Evolutionary conservation across 2,329 filamentous ascomycete genomes (phyloP).

Genomic region (Westerdykella sp.): DNA sequence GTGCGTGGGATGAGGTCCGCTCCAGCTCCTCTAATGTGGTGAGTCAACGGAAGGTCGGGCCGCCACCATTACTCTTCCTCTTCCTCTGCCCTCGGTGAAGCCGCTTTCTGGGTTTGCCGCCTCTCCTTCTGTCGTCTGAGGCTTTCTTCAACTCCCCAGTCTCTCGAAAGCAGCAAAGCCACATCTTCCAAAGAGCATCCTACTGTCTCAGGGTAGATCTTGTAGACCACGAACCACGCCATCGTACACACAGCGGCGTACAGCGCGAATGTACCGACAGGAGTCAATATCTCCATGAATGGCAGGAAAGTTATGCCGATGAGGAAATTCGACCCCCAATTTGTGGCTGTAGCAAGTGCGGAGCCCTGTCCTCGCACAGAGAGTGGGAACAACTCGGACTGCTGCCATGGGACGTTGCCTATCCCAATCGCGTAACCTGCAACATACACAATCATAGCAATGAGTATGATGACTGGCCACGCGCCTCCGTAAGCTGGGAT

Average conservation of each 20-base stretch:
- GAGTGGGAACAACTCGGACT: slow-evolving; percentile 81
- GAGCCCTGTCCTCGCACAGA: slow-evolving; percentile 67
- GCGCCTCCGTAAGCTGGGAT: slow-evolving; percentile 6
- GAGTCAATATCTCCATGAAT: slow-evolving; percentile 70
- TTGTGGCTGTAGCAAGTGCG: slow-evolving; percentile 70
- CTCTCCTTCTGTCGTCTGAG: slow-evolving; percentile 15
- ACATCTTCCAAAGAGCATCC: slow-evolving; percentile 78
- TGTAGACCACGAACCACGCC: slow-evolving; percentile 64
- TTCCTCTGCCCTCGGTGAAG: background rate
- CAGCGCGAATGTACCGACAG: slow-evolving; percentile 71
- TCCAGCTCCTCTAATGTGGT: too few relatives aligned
- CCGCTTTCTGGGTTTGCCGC: background rate
- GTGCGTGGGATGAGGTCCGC: too few relatives aligned
- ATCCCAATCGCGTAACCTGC: slow-evolving; percentile 80
- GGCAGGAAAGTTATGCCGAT: slow-evolving; percentile 83
- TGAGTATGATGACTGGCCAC: slow-evolving; percentile 52
- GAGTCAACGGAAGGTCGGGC: too few relatives aligned
- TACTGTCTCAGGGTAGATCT: slow-evolving; percentile 79
- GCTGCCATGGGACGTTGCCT: slow-evolving; percentile 94
- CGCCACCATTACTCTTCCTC: background rate
- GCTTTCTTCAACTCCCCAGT: slow-evolving; percentile 56
- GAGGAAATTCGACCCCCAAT: slow-evolving; percentile 82
- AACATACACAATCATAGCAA: slow-evolving; percentile 76
- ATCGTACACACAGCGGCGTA: slow-evolving; percentile 66
- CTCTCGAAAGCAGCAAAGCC: slow-evolving; percentile 61